These are phyloP conservation scores for Hypomontagnella submonticulosa DNA, from an alignment of 495 filamentous ascomycete genomes.

Conservation along the genomic window DNA sequence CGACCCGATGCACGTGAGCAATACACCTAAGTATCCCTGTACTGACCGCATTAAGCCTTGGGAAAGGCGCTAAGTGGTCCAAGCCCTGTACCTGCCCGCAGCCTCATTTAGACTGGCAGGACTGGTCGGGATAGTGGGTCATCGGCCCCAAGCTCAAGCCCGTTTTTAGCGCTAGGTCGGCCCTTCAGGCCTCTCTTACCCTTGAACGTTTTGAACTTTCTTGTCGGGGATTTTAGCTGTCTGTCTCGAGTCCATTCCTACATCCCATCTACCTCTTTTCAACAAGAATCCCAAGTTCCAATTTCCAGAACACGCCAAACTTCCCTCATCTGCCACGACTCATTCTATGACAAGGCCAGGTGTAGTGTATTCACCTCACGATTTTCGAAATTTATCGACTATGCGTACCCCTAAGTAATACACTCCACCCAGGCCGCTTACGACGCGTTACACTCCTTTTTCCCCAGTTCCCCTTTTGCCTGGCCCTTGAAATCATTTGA, in stretches of 20 bases:
- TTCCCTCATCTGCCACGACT: slow-evolving; percentile 7
- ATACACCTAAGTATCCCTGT: not conserved
- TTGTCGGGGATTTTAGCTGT: slow-evolving; percentile 31
- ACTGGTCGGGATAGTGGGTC: slow-evolving; percentile 34
- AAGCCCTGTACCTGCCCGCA: slow-evolving; percentile 13
- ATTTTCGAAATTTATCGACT: slow-evolving; percentile 21
- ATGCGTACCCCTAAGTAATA: slow-evolving; percentile 33
- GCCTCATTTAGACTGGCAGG: slow-evolving; percentile 27
- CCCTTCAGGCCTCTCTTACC: slow-evolving; percentile 15
- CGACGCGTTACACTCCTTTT: slow-evolving; percentile 38
- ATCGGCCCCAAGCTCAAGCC: slow-evolving; percentile 25
- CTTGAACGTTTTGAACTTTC: slow-evolving; percentile 27
- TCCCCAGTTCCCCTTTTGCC: slow-evolving; percentile 8
- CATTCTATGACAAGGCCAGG: not conserved
- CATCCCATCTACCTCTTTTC: slow-evolving; percentile 27
- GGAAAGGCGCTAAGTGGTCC: slow-evolving; percentile 11
- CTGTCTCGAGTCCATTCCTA: slow-evolving; percentile 31
- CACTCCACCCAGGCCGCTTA: slow-evolving; percentile 25
- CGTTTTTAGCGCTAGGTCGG: slow-evolving; percentile 5
- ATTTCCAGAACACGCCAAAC: not conserved
- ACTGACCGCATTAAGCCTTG: not conserved
- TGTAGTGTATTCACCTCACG: slow-evolving; percentile 12
- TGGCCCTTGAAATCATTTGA: slow-evolving; percentile 1
- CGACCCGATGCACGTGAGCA: slow-evolving; percentile 16
- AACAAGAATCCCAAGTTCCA: slow-evolving; percentile 4